These are phyloP conservation scores for Mortierella sp. DNA, from an alignment of 371 early-diverging fungal species.

Conservation along the genomic window DNA sequence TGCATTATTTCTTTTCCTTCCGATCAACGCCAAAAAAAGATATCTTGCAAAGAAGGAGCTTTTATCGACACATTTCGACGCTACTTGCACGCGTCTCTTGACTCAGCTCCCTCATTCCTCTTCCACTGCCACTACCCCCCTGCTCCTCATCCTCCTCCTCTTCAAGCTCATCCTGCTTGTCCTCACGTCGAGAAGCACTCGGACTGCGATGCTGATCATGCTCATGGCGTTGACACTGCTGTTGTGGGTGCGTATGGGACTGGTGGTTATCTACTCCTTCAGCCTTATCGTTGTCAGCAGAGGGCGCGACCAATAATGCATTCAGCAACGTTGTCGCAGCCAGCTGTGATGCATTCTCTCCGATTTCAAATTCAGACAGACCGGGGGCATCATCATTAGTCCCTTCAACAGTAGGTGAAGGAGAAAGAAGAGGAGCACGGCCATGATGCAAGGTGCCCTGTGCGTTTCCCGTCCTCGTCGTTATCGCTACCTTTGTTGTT, in stretches of 20 bases:
- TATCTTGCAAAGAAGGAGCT: not conserved
- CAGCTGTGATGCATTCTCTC: not conserved
- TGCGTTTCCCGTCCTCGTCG: not conserved
- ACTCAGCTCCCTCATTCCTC: not conserved
- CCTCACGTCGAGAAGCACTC: not conserved
- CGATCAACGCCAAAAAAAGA: not conserved
- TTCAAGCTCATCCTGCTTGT: not conserved
- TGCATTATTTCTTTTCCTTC: too few species aligned
- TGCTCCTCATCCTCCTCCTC: not conserved
- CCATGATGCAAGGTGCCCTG: constrained; percentile 5
- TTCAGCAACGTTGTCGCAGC: not conserved
- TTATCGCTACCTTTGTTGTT: not conserved
- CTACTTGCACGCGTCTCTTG: constrained; percentile 4
- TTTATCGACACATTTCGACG: not conserved
- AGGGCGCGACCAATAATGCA: not conserved
- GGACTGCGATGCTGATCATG: not conserved
- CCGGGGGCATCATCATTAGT: not conserved
- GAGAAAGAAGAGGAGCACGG: not conserved
- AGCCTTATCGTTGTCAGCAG: not conserved
- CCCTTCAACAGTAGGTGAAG: not conserved
- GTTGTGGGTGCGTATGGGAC: not conserved
- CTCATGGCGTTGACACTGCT: too few species aligned
- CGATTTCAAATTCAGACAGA: not conserved
- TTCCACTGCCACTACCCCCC: not conserved
- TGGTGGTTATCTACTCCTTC: not conserved